Conservation (phyloP, 2,329 filamentous ascomycete genomes). For the Fusarium tricinctum region DNA sequence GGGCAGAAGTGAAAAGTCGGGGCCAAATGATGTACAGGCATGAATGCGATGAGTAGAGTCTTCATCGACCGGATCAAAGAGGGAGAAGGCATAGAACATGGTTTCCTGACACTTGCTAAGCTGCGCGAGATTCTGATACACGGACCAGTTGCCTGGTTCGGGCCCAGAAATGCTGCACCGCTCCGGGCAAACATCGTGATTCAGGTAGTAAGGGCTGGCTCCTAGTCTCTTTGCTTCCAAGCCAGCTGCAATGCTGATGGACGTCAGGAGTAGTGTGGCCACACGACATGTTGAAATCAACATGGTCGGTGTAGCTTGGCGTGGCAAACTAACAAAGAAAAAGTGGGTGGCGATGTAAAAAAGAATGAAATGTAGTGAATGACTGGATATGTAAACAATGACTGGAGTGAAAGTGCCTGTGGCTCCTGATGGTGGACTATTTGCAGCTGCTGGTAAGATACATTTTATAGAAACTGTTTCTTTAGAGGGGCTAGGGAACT, state of each 20-base stretch:
- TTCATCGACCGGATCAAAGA: background rate
- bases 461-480: no score
- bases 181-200: background rate
- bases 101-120: background rate
- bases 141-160: background rate
- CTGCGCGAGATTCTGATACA: background rate
- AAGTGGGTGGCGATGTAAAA: background rate
- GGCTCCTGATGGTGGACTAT: no score
- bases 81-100: conserved; percentile 1
- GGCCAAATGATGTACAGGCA: conserved; percentile 1
- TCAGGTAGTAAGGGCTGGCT: background rate
- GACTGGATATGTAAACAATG: no score
- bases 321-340: background rate
- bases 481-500: no score
- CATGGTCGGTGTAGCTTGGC: background rate
- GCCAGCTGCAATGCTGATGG: background rate
- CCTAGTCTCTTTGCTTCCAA: background rate
- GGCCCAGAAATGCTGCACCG: conserved; percentile 1
- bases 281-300: background rate
- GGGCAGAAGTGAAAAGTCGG: conserved; percentile 1
- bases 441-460: no score
- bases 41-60: conserved; percentile 1
- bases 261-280: background rate
- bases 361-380: background rate
- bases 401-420: no score